Evolutionary conservation across 352 stramenopile genomes (phyloP).

Genomic region (Pseudoperonospora humuli): DNA sequence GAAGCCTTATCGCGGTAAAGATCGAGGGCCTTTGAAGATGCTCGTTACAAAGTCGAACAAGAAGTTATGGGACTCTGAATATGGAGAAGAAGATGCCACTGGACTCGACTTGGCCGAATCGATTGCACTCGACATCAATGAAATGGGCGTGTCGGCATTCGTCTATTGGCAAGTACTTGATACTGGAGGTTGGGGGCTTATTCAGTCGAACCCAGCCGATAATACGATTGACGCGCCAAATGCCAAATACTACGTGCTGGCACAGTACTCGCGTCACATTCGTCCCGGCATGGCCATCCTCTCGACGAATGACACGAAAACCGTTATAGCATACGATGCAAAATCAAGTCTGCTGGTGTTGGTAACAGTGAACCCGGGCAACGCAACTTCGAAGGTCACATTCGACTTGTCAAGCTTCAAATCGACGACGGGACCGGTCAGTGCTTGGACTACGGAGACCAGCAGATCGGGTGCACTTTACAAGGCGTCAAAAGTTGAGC

Average conservation of each 20-base stretch:
- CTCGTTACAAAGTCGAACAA: constrained; percentile 25
- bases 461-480: constrained; percentile 27
- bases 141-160: constrained; percentile 48
- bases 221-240: constrained; percentile 32
- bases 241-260: constrained; percentile 46
- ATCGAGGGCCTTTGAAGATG: constrained; percentile 27
- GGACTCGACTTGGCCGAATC: constrained; percentile 43
- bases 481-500: constrained; percentile 16
- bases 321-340: constrained; percentile 36
- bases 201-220: constrained; percentile 34
- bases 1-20: constrained; percentile 31
- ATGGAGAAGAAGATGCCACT: constrained; percentile 39
- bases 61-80: constrained; percentile 53
- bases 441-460: constrained; percentile 43
- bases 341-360: constrained; percentile 29
- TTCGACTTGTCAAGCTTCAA: constrained; percentile 37
- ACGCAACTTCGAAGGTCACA: constrained; percentile 18
- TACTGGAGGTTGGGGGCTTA: constrained; percentile 41
- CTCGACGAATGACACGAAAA: constrained; percentile 29
- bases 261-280: constrained; percentile 59
- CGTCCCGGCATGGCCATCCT: constrained; percentile 47
- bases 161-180: constrained; percentile 63
- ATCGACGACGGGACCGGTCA: constrained; percentile 19
- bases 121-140: constrained; percentile 46
- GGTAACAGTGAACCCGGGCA: constrained; percentile 35